These are phyloP conservation scores for Eustoma russellianum DNA, from an alignment of 257 asterid genomes.

Conservation along the genomic window DNA sequence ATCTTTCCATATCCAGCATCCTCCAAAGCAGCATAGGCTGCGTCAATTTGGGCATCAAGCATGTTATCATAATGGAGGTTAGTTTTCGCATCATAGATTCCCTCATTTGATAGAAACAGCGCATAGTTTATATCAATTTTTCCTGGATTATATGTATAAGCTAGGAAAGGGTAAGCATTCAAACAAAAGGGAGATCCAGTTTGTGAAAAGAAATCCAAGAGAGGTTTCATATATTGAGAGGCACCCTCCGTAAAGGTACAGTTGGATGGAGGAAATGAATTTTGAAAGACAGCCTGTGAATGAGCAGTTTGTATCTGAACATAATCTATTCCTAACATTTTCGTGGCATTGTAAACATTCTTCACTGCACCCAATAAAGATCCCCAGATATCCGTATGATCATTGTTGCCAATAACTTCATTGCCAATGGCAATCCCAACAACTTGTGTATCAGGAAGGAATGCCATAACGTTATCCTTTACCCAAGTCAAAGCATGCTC, in stretches of 20 bases:
- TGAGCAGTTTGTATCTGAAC: constrained; percentile 84
- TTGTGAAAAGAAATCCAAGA: constrained; percentile 60
- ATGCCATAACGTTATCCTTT: constrained; percentile 68
- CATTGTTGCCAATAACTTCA: constrained; percentile 56
- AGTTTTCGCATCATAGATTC: constrained; percentile 55
- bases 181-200: constrained; percentile 86
- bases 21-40: constrained; percentile 87
- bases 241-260: constrained; percentile 61
- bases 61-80: constrained; percentile 75
- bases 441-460: constrained; percentile 69
- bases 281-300: constrained; percentile 56
- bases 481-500: constrained; percentile 89
- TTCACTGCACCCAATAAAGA: constrained; percentile 63
- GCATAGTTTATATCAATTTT: constrained; percentile 79
- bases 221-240: constrained; percentile 73
- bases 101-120: constrained; percentile 61
- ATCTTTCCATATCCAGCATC: constrained; percentile 60
- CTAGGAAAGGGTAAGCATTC: constrained; percentile 91
- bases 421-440: constrained; percentile 91
- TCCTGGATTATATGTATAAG: constrained; percentile 53
- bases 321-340: constrained; percentile 37
- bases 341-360: constrained; percentile 70
- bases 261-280: constrained; percentile 91
- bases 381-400: constrained; percentile 37
- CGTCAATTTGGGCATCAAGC: constrained; percentile 96